phyloP scores from a whole-genome alignment of 805 yeast genomes.

The Candida vaughaniae region DNA sequence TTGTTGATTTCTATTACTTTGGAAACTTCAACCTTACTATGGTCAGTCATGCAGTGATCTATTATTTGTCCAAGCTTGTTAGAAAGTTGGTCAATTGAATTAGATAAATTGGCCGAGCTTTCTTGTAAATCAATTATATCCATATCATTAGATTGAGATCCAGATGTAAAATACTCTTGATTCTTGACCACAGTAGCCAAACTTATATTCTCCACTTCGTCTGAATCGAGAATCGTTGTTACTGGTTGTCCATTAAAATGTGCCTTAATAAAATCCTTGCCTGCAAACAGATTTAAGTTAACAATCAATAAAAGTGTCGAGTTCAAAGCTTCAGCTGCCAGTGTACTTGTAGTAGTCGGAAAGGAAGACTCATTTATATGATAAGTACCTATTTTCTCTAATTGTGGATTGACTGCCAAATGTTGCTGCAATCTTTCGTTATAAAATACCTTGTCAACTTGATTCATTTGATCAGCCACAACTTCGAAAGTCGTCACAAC shows the following conservation, averaged over 20 bases:
- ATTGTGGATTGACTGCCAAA: constrained; percentile 26
- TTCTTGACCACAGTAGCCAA: constrained; percentile 30
- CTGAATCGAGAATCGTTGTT: constrained; percentile 20
- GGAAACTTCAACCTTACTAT: constrained; percentile 9
- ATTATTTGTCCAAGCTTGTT: constrained; percentile 23
- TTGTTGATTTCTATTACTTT: constrained; percentile 20
- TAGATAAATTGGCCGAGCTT: constrained; percentile 5
- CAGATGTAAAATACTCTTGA: constrained; percentile 19
- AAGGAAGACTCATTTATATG: constrained; percentile 12
- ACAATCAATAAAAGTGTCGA: constrained; percentile 3
- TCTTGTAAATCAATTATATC: constrained; percentile 2
- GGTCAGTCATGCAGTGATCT: constrained; percentile 14
- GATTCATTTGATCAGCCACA: constrained; percentile 10
- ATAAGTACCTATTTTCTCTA: constrained; percentile 31
- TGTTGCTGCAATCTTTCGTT: constrained; percentile 26
- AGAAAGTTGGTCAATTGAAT: constrained; percentile 21
- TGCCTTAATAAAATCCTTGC: constrained; percentile 4
- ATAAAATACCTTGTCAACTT: constrained; percentile 25
- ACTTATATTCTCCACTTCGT: constrained; percentile 33
- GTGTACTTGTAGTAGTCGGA: not conserved
- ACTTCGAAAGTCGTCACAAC: constrained; percentile 31
- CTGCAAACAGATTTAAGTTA: not conserved
- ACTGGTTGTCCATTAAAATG: constrained; percentile 5
- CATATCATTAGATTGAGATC: not conserved
- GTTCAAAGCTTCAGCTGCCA: constrained; percentile 4